Percentiles rank a stretch among this genome's conserved stretches.
These are phyloP conservation scores for Phytophthora cactorum DNA, from an alignment of 352 stramenopile species.

Conservation along the genomic window DNA sequence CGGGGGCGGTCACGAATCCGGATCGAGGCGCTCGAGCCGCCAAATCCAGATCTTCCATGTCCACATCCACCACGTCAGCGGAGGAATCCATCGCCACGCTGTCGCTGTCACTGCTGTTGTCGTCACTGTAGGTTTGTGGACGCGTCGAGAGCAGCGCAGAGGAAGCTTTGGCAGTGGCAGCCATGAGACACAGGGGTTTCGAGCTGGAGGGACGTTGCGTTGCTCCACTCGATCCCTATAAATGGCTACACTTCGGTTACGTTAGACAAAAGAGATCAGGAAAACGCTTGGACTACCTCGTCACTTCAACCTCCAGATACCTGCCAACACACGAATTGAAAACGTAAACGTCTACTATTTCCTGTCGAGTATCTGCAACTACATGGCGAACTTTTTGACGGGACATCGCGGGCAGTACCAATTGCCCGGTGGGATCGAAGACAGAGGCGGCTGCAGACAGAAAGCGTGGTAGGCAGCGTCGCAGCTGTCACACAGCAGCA, in stretches of 20 bases:
- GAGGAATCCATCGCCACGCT: slow-evolving; percentile 12
- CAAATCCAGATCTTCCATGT: slow-evolving; percentile 37
- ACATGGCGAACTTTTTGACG: slow-evolving; percentile 47
- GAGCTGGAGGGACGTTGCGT: slow-evolving; percentile 14
- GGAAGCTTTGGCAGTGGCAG: slow-evolving; percentile 21
- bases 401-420: slow-evolving; percentile 86
- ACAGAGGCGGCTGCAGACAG: slow-evolving; percentile 70
- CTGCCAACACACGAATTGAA: slow-evolving; percentile 8
- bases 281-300: slow-evolving; percentile 3
- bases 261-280: slow-evolving; percentile 1
- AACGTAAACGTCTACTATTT: slow-evolving; percentile 12
- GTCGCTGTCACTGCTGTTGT: slow-evolving; percentile 20
- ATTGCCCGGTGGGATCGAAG: slow-evolving; percentile 68
- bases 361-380: slow-evolving; percentile 37
- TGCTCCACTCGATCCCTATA: slow-evolving; percentile 22
- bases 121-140: slow-evolving; percentile 20
- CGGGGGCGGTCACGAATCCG: slow-evolving; percentile 45
- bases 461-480: slow-evolving; percentile 87
- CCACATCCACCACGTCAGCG: slow-evolving; percentile 20
- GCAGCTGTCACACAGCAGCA: slow-evolving; percentile 87
- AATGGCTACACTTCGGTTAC: slow-evolving; percentile 23
- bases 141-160: slow-evolving; percentile 21
- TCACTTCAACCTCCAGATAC: slow-evolving; percentile 5
- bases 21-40: slow-evolving; percentile 25
- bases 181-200: slow-evolving; percentile 32